Percentiles rank a stretch among this genome's conserved stretches.
Evolutionary conservation across 768 basidiomycete species (phyloP).

Genomic region (Antrodiella citrinella): DNA sequence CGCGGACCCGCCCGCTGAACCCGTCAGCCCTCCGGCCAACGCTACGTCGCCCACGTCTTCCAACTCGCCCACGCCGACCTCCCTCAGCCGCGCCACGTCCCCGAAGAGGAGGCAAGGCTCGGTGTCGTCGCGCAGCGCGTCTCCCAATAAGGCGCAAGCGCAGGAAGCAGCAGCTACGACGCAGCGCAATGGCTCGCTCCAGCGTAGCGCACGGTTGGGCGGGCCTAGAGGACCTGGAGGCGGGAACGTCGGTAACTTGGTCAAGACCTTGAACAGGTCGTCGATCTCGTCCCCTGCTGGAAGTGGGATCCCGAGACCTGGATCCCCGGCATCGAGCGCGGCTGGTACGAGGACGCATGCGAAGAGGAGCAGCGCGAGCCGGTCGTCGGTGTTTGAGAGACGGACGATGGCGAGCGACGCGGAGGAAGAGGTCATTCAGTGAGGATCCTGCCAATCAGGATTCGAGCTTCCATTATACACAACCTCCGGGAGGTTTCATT

Average conservation of each 20-base stretch:
- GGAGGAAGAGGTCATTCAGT: slow-evolving; percentile 57
- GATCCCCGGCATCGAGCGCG: slow-evolving; percentile 5
- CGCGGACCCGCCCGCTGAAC: slow-evolving; percentile 16
- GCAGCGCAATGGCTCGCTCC: not conserved
- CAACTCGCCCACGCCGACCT: slow-evolving; percentile 15
- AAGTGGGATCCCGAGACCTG: slow-evolving; percentile 5
- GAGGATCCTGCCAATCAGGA: too few relatives aligned
- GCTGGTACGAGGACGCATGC: slow-evolving; percentile 11
- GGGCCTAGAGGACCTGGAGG: slow-evolving; percentile 36
- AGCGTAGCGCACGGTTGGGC: slow-evolving; percentile 42
- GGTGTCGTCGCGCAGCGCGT: slow-evolving; percentile 20
- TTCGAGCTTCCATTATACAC: too few relatives aligned
- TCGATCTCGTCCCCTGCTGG: slow-evolving; percentile 20
- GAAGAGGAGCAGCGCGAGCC: slow-evolving; percentile 25
- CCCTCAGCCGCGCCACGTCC: slow-evolving; percentile 19
- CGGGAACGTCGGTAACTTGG: slow-evolving; percentile 42
- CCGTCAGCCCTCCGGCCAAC: slow-evolving; percentile 7
- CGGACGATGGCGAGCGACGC: slow-evolving; percentile 81
- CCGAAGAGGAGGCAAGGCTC: slow-evolving; percentile 23
- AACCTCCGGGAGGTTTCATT: too few relatives aligned
- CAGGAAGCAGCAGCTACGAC: slow-evolving; percentile 23
- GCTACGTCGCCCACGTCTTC: slow-evolving; percentile 31
- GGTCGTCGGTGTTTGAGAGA: slow-evolving; percentile 38
- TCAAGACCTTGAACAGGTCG: slow-evolving; percentile 49
- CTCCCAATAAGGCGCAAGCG: slow-evolving; percentile 26